phyloP scores from a whole-genome alignment of 2,329 filamentous ascomycete species.

The Alternaria brassicae region DNA sequence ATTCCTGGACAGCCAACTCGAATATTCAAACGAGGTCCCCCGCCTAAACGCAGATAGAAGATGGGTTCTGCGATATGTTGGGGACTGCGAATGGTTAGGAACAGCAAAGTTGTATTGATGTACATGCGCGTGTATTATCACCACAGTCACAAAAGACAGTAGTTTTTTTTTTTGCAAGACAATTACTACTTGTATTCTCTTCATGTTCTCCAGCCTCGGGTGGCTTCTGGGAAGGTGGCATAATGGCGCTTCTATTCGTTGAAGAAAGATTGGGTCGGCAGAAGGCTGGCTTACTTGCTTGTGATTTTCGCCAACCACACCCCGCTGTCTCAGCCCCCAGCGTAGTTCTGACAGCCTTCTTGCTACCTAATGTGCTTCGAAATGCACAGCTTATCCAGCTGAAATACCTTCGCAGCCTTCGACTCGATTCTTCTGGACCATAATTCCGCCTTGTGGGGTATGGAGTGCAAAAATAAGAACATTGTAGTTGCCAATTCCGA shows the following conservation, averaged over 20 bases:
- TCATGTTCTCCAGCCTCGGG: background rate
- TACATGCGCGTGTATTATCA: background rate
- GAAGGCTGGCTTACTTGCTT: background rate
- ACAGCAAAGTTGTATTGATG: background rate
- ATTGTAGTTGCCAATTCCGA: too few relatives aligned
- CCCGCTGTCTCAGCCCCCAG: background rate
- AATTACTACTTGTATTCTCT: background rate
- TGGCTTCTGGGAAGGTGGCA: background rate
- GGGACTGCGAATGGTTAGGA: background rate
- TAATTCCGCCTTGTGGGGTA: too few relatives aligned
- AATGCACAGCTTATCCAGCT: background rate
- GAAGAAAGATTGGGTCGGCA: background rate
- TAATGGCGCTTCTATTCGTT: background rate
- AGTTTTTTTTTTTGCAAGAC: background rate
- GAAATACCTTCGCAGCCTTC: background rate
- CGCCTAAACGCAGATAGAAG: background rate
- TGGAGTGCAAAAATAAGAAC: too few relatives aligned
- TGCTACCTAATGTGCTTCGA: background rate
- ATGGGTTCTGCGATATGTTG: background rate
- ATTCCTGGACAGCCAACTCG: background rate
- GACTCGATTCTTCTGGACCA: background rate
- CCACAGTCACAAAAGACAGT: background rate
- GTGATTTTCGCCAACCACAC: background rate
- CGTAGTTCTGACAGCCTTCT: background rate
- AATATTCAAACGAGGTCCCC: background rate